phyloP scores from a whole-genome alignment of 2,329 filamentous ascomycete species.

The Grosmannia penicillata region DNA sequence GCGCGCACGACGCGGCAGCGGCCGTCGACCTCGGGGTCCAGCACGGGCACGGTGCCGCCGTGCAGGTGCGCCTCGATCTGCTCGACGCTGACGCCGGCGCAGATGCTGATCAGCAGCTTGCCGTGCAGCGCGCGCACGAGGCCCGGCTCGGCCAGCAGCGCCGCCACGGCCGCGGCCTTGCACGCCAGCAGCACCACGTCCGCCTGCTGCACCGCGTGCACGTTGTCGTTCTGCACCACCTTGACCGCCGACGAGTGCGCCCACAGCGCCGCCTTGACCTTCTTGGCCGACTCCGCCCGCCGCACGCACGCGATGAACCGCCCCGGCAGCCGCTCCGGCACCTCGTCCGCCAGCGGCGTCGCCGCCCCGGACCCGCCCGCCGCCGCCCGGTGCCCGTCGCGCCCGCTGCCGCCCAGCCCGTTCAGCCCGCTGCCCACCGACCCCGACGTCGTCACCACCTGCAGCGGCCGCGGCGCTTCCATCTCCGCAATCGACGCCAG shows the following conservation, averaged over 20 bases:
- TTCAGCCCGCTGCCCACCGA: slow-evolving; percentile 12
- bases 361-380: slow-evolving; percentile 19
- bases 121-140: slow-evolving; percentile 56
- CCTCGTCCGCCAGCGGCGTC: slow-evolving; percentile 26
- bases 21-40: slow-evolving; percentile 28
- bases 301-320: slow-evolving; percentile 73
- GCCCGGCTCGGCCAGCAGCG: slow-evolving; percentile 51
- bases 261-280: slow-evolving; percentile 50
- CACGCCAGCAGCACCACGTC: slow-evolving; percentile 67
- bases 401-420: slow-evolving; percentile 26
- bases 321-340: slow-evolving; percentile 47
- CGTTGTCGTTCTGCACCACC: slow-evolving; percentile 58
- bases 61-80: slow-evolving; percentile 55
- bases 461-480: slow-evolving; percentile 29
- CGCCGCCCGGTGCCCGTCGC: slow-evolving; percentile 25
- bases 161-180: slow-evolving; percentile 62
- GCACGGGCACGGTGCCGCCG: slow-evolving; percentile 33
- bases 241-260: slow-evolving; percentile 47
- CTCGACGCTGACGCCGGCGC: slow-evolving; percentile 57
- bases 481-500: slow-evolving; percentile 50
- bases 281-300: slow-evolving; percentile 51
- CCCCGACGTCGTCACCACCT: slow-evolving; percentile 23
- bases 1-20: slow-evolving; percentile 56
- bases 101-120: slow-evolving; percentile 71
- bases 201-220: slow-evolving; percentile 48